Percentiles rank a stretch among this genome's conserved stretches.
Conservation (phyloP, 305 asterid genomes). For the Euphrasia arctica region DNA sequence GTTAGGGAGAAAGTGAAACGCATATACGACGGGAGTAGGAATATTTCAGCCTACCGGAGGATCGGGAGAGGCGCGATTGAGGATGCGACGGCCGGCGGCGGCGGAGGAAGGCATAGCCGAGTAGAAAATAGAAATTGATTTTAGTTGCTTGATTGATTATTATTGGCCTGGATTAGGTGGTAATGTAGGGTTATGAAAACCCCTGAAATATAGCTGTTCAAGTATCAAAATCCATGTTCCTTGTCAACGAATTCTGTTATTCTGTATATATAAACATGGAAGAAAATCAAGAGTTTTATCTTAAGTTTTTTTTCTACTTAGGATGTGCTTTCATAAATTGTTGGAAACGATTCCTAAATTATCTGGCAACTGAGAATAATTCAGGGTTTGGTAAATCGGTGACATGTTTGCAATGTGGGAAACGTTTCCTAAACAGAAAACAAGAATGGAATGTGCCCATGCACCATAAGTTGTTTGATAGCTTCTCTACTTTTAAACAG, state of each 20-base stretch:
- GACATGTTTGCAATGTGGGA: conserved; percentile 21
- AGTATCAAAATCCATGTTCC: too few species aligned
- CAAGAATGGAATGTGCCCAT: too few species aligned
- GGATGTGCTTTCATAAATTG: conserved; percentile 28
- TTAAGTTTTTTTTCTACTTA: conserved; percentile 29
- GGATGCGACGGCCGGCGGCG: conserved; percentile 8
- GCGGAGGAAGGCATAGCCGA: background rate
- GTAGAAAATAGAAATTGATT: background rate
- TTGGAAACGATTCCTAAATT: background rate
- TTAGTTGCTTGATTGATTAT: too few species aligned
- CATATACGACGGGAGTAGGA: conserved; percentile 25
- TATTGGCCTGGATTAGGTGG: too few species aligned
- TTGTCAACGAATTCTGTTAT: too few species aligned
- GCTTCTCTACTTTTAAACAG: background rate
- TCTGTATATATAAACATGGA: conserved; percentile 20
- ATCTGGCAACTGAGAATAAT: background rate
- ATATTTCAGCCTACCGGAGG: conserved; percentile 5
- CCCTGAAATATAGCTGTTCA: background rate
- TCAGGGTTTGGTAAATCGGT: conserved; percentile 2
- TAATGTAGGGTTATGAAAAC: background rate
- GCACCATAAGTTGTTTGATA: background rate
- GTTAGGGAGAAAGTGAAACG: conserved; percentile 29
- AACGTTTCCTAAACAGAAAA: background rate
- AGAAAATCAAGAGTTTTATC: conserved; percentile 5
- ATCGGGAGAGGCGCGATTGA: conserved; percentile 8